Evolutionary conservation across 2,329 filamentous ascomycete species (phyloP).

Genomic region (Madurella mycetomatis): DNA sequence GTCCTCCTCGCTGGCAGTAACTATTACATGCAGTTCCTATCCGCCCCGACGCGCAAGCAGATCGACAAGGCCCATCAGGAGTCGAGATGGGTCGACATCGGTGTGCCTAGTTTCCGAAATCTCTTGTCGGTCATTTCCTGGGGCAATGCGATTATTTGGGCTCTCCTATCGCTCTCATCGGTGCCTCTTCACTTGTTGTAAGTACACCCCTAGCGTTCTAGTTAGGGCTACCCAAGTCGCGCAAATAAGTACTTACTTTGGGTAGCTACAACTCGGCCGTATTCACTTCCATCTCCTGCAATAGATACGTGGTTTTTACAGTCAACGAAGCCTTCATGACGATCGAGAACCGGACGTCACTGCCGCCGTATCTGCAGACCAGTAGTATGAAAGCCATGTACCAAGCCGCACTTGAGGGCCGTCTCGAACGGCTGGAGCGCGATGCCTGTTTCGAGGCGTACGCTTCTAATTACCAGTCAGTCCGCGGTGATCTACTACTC

Average conservation of each 20-base stretch:
- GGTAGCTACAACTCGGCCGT: conserved; percentile 17
- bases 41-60: conserved; percentile 31
- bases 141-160: conserved; percentile 8
- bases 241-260: too few species aligned
- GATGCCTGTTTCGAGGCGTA: conserved; percentile 1
- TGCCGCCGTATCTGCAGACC: neutral
- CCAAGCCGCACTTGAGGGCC: neutral
- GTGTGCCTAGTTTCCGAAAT: conserved; percentile 17
- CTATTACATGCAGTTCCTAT: conserved; percentile 35
- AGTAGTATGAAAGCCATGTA: neutral
- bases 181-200: conserved; percentile 19
- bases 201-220: neutral
- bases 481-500: neutral
- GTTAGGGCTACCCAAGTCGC: too few species aligned
- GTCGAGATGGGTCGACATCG: conserved; percentile 14
- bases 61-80: conserved; percentile 25
- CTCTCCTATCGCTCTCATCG: conserved; percentile 13
- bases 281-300: conserved; percentile 15
- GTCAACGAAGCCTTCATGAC: neutral
- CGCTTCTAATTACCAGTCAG: neutral
- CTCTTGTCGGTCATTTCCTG: conserved; percentile 3
- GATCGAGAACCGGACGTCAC: neutral
- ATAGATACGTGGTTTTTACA: conserved; percentile 11
- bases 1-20: conserved; percentile 33
- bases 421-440: neutral